These are phyloP conservation scores for Annulohypoxylon bovei DNA, from an alignment of 495 filamentous ascomycete genomes.

Conservation along the genomic window DNA sequence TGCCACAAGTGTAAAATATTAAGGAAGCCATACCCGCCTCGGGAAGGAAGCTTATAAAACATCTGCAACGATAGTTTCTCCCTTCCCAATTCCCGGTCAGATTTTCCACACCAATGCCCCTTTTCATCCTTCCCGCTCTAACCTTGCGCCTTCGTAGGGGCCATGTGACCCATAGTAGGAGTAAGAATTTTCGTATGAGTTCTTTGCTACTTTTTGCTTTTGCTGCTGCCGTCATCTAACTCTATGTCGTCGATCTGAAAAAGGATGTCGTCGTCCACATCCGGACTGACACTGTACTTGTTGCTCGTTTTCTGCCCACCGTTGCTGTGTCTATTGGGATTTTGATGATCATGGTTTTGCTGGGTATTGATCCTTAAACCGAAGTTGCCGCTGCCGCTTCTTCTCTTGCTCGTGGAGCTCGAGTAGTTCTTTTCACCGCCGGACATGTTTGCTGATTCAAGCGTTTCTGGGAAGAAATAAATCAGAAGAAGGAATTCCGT, in stretches of 20 bases:
- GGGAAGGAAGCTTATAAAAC: not conserved
- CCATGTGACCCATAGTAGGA: not conserved
- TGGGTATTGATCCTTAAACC: not conserved
- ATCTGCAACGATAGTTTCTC: not conserved
- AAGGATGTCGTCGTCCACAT: slow-evolving; percentile 20
- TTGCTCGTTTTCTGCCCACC: not conserved
- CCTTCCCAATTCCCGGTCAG: not conserved
- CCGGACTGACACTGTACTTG: not conserved
- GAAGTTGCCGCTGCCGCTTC: not conserved
- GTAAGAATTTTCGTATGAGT: not conserved
- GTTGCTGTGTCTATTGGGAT: slow-evolving; percentile 3
- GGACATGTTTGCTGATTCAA: slow-evolving; percentile 15
- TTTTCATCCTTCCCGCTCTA: not conserved
- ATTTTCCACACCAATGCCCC: not conserved
- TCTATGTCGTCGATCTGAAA: slow-evolving; percentile 33
- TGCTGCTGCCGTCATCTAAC: not conserved
- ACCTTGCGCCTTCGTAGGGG: no score
- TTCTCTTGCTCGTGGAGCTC: not conserved
- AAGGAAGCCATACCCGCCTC: not conserved
- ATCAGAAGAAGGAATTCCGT: not conserved
- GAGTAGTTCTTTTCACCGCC: not conserved
- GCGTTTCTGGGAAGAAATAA: not conserved
- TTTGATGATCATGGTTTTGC: not conserved
- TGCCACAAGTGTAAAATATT: not conserved
- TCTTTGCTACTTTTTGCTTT: slow-evolving; percentile 8